Conservation (phyloP, 2,329 filamentous ascomycete species). For the Pseudogymnoascus sp. region DNA sequence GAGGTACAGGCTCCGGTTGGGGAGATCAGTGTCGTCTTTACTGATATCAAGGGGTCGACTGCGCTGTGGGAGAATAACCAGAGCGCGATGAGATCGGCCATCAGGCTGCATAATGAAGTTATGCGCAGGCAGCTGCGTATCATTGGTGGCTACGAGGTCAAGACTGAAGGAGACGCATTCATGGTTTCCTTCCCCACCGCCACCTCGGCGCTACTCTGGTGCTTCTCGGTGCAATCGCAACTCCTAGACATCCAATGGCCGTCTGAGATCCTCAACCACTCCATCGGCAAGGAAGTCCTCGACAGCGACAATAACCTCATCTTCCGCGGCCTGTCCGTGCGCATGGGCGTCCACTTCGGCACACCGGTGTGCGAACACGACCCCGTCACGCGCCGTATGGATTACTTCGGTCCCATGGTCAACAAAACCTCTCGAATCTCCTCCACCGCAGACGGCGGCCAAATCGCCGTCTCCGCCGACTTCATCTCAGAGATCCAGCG, state of each 20-base stretch:
- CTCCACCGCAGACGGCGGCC: conserved; percentile 87
- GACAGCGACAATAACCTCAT: conserved; percentile 85
- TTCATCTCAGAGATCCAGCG: conserved; percentile 95
- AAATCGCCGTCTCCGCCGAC: conserved; percentile 93
- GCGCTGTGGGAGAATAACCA: conserved; percentile 93
- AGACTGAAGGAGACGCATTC: conserved; percentile 98
- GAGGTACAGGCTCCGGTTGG: conserved; percentile 89
- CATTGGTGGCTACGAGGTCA: conserved; percentile 96
- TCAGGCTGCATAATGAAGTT: conserved; percentile 94
- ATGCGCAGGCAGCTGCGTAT: conserved; percentile 89
- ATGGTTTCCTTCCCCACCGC: conserved; percentile 98
- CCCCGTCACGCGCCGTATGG: conserved; percentile 95
- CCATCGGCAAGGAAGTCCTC: conserved; percentile 72
- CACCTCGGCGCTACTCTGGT: conserved; percentile 91
- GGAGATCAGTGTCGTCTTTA: conserved; percentile 90
- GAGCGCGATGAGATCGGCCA: conserved; percentile 90
- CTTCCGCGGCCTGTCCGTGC: conserved; percentile 87
- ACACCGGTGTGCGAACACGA: conserved; percentile 91
- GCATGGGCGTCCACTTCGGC: conserved; percentile 97
- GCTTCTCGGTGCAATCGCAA: conserved; percentile 84
- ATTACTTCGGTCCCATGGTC: conserved; percentile 99
- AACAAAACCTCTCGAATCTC: conserved; percentile 94
- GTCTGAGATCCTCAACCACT: conserved; percentile 79
- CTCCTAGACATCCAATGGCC: conserved; percentile 90
- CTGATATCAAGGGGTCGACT: conserved; percentile 98